Percentiles rank a stretch among this genome's conserved stretches.
phyloP scores from a whole-genome alignment of 805 yeast genomes.

The Starmerella floris region DNA sequence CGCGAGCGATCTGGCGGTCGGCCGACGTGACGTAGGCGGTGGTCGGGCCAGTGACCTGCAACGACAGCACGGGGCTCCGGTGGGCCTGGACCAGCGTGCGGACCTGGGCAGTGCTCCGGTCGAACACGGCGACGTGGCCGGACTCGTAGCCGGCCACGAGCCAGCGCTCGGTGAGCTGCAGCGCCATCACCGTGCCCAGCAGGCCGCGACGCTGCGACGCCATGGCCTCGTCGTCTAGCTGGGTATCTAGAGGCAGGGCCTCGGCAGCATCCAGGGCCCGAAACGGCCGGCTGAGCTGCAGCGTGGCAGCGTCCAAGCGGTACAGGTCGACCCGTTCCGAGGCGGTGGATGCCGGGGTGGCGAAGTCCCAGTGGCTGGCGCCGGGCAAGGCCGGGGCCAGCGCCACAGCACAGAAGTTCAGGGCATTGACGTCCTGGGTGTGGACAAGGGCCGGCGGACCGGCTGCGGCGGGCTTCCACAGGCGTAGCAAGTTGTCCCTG shows the following conservation, averaged over 20 bases:
- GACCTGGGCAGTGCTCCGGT: background rate
- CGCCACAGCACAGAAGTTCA: constrained; percentile 60
- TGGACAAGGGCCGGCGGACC: constrained; percentile 28
- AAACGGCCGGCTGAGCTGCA: constrained; percentile 16
- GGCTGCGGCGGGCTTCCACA: constrained; percentile 17
- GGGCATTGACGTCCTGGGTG: constrained; percentile 54
- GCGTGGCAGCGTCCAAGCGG: constrained; percentile 22
- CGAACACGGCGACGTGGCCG: constrained; percentile 40
- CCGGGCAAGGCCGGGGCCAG: constrained; percentile 15
- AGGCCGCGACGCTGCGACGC: constrained; percentile 8
- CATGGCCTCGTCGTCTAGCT: constrained; percentile 16
- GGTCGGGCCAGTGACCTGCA: background rate
- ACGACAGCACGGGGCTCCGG: constrained; percentile 26
- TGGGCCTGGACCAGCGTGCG: constrained; percentile 18
- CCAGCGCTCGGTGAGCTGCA: constrained; percentile 34
- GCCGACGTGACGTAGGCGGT: constrained; percentile 1
- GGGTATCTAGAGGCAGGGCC: constrained; percentile 7
- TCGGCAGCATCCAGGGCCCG: constrained; percentile 13
- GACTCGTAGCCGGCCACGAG: constrained; percentile 55
- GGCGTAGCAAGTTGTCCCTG: constrained; percentile 40
- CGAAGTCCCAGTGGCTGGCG: constrained; percentile 29
- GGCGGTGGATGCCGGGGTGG: constrained; percentile 51
- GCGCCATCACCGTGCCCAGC: constrained; percentile 49
- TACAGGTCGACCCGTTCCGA: constrained; percentile 57
- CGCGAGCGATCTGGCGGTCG: constrained; percentile 17